Conservation (phyloP, 805 yeast genomes). For the Candida incommunis region DNA sequence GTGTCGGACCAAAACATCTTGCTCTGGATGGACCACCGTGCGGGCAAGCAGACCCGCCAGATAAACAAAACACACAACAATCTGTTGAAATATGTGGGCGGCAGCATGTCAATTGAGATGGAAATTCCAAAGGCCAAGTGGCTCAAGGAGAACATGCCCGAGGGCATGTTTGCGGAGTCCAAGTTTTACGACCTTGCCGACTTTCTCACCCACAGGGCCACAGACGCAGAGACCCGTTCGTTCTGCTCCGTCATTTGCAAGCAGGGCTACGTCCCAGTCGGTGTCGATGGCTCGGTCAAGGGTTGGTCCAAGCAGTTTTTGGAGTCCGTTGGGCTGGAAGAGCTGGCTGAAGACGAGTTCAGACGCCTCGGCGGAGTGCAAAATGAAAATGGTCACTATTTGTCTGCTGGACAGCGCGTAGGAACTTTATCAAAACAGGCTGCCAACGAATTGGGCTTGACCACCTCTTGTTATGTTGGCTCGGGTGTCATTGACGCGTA, state of each 20-base stretch:
- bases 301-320: constrained; percentile 89
- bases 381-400: constrained; percentile 53
- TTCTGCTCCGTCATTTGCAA: constrained; percentile 88
- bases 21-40: constrained; percentile 98
- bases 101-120: constrained; percentile 96
- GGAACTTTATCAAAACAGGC: constrained; percentile 55
- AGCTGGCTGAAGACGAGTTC: constrained; percentile 64
- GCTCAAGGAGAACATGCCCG: constrained; percentile 76
- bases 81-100: constrained; percentile 85
- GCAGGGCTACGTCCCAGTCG: constrained; percentile 87
- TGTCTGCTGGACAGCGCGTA: constrained; percentile 81
- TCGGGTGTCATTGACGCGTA: constrained; percentile 96
- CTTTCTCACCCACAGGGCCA: constrained; percentile 80
- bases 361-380: constrained; percentile 74
- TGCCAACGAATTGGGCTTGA: constrained; percentile 74
- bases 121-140: constrained; percentile 94
- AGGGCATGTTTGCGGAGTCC: constrained; percentile 37
- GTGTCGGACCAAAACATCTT: constrained; percentile 69
- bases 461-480: constrained; percentile 71
- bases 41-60: constrained; percentile 60
- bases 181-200: constrained; percentile 91
- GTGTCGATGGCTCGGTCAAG: constrained; percentile 69
- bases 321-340: constrained; percentile 52
- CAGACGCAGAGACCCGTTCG: constrained; percentile 76
- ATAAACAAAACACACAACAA: constrained; percentile 73